Conservation (phyloP, 1,284 basidiomycete species). For the Trametes pubescens region DNA sequence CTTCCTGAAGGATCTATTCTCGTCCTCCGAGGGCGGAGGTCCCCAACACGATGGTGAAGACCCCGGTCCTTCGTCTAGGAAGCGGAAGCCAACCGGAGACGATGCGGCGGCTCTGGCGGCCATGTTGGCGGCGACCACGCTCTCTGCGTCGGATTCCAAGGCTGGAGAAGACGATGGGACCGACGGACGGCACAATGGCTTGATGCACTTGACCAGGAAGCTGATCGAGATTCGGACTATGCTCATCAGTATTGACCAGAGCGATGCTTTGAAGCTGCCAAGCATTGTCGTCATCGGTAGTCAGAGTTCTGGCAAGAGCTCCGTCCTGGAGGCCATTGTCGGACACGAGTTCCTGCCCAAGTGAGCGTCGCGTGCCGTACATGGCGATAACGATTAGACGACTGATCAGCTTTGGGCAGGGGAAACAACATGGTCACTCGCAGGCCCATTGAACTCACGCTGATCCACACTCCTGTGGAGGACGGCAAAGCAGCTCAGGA, state of each 20-base stretch:
- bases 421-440: conserved; percentile 99
- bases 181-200: conserved; percentile 66
- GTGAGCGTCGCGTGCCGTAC: conserved; percentile 55
- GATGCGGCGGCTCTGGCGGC: conserved; percentile 70
- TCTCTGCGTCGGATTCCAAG: conserved; percentile 72
- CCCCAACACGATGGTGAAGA: conserved; percentile 39
- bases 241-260: conserved; percentile 94
- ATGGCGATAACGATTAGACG: conserved; percentile 23
- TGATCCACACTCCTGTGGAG: conserved; percentile 85
- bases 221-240: conserved; percentile 97
- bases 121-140: conserved; percentile 75
- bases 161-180: conserved; percentile 48
- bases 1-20: conserved; percentile 76
- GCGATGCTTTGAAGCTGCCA: conserved; percentile 91
- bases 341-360: conserved; percentile 99
- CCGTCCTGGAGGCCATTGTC: conserved; percentile 96
- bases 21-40: conserved; percentile 47
- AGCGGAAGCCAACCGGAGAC: conserved; percentile 62
- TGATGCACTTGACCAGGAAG: conserved; percentile 94
- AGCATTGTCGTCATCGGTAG: conserved; percentile 99
- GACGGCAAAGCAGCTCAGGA: conserved; percentile 72
- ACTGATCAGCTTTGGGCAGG: conserved; percentile 51
- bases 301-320: conserved; percentile 98
- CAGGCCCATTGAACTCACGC: conserved; percentile 96
- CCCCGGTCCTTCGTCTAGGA: conserved; percentile 41